Conservation (phyloP, 192 early-diverging fungal species). For the Backusella luteola region DNA sequence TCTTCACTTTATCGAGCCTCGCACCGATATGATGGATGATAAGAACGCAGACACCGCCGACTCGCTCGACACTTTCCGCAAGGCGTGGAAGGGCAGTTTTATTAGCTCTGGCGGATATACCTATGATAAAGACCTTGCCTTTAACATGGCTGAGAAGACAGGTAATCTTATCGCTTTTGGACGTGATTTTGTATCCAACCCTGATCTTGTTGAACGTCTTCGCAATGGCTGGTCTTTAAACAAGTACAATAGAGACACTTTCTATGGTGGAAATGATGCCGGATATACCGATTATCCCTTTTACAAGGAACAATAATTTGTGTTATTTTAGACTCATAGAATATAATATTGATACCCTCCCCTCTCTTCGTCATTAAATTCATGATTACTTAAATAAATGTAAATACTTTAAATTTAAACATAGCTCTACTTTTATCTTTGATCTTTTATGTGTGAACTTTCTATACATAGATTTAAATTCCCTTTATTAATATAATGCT, state of each 20-base stretch:
- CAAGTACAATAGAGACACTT: conserved; percentile 17
- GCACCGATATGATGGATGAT: neutral
- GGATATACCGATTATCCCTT: conserved; percentile 34
- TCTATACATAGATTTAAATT: too few species aligned
- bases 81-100: neutral
- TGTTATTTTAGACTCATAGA: too few species aligned
- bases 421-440: too few species aligned
- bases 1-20: conserved; percentile 26
- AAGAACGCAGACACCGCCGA: neutral
- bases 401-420: too few species aligned
- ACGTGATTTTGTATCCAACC: conserved; percentile 34
- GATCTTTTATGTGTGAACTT: too few species aligned
- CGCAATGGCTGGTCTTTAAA: conserved; percentile 15
- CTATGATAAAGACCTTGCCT: neutral
- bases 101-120: conserved; percentile 24
- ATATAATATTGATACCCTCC: too few species aligned
- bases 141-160: conserved; percentile 8
- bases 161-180: conserved; percentile 11
- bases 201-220: conserved; percentile 31
- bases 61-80: neutral
- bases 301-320: neutral
- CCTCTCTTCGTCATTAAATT: too few species aligned
- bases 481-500: too few species aligned
- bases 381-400: too few species aligned
- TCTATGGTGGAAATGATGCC: conserved; percentile 1